Evolutionary conservation across 495 filamentous ascomycete genomes (phyloP).

Genomic region (Lindgomyces ingoldianus): DNA sequence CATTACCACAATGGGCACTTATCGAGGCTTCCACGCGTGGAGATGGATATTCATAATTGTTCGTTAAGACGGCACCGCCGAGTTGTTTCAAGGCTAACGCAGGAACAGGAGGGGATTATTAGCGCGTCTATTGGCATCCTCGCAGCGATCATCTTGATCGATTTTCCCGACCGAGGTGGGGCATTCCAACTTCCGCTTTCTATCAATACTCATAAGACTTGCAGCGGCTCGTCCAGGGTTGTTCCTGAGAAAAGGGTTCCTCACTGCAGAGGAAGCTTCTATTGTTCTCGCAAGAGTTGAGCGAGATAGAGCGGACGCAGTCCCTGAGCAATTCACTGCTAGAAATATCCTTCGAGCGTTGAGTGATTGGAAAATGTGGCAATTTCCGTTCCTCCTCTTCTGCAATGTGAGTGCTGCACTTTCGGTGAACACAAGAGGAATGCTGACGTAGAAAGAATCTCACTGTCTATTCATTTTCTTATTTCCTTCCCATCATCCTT

Average conservation of each 20-base stretch:
- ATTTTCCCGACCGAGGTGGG: constrained; percentile 56
- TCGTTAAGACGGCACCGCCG: background rate
- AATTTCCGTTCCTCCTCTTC: constrained; percentile 61
- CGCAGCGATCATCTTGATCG: constrained; percentile 68
- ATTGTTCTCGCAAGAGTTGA: constrained; percentile 3
- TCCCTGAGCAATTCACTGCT: constrained; percentile 2
- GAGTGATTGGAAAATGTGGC: constrained; percentile 60
- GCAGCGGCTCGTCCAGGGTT: constrained; percentile 24
- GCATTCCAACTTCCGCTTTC: background rate
- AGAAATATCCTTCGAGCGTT: background rate
- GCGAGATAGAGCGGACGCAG: constrained; percentile 14
- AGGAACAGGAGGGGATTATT: constrained; percentile 11
- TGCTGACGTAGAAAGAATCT: constrained; percentile 46
- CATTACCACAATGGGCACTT: constrained; percentile 8
- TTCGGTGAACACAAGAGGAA: background rate
- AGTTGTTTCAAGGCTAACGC: background rate
- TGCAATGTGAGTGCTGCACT: constrained; percentile 39
- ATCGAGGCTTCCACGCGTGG: constrained; percentile 1
- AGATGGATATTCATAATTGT: constrained; percentile 28
- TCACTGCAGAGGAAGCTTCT: constrained; percentile 3
- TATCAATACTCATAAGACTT: constrained; percentile 49
- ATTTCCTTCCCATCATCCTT: constrained; percentile 69
- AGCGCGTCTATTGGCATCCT: constrained; percentile 5
- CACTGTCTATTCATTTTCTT: constrained; percentile 64
- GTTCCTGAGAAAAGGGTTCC: constrained; percentile 4